Conservation (phyloP, 768 basidiomycete species). For the Lentinula detonsa region DNA sequence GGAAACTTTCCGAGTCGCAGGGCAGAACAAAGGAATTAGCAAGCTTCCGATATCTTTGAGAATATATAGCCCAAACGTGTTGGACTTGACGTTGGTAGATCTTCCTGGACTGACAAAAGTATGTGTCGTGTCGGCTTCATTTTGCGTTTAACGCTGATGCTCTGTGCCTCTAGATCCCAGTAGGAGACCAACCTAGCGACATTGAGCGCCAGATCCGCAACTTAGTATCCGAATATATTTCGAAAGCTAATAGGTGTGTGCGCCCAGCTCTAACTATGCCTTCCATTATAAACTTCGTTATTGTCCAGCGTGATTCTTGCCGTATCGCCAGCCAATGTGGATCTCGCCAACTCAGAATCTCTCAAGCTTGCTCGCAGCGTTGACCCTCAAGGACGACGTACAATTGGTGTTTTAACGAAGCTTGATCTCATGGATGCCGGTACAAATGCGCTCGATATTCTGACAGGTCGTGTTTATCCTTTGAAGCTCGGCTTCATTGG, state of each 20-base stretch:
- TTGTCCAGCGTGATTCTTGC: constrained; percentile 82
- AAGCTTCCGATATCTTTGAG: constrained; percentile 92
- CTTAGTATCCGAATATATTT: constrained; percentile 93
- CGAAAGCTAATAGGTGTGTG: constrained; percentile 88
- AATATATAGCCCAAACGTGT: constrained; percentile 92
- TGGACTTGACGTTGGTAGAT: constrained; percentile 95
- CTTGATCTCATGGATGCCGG: constrained; percentile 99
- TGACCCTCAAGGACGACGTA: constrained; percentile 93
- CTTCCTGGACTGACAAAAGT: constrained; percentile 96
- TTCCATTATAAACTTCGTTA: not conserved
- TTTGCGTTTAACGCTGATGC: not conserved
- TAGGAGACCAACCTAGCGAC: constrained; percentile 96
- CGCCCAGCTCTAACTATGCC: not conserved
- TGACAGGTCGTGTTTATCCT: constrained; percentile 96
- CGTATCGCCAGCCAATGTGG: constrained; percentile 96
- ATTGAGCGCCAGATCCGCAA: constrained; percentile 96
- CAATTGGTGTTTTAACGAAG: constrained; percentile 95
- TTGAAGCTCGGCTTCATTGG: constrained; percentile 98
- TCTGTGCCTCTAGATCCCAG: constrained; percentile 64
- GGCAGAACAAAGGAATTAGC: constrained; percentile 98
- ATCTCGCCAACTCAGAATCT: constrained; percentile 97
- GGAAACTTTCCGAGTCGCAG: constrained; percentile 95
- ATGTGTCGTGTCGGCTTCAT: constrained; percentile 14
- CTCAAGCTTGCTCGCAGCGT: constrained; percentile 94
- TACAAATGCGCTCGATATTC: constrained; percentile 93